phyloP scores from a whole-genome alignment of 2,329 filamentous ascomycete genomes.

The Pleomassaria siparia region DNA sequence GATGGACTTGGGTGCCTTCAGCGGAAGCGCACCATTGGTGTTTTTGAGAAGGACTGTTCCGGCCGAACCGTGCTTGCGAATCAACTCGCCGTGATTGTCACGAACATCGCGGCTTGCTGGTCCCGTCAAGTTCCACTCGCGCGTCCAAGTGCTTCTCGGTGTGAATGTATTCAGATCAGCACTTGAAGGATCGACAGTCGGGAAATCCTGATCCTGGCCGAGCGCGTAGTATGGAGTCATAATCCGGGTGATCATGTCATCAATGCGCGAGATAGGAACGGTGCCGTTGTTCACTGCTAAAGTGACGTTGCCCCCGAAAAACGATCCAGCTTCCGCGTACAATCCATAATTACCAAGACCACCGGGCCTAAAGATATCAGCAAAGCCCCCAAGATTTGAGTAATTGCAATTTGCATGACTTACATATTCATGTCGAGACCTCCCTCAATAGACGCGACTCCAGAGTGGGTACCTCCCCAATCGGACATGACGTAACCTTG shows the following conservation, averaged over 20 bases:
- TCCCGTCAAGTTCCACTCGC: slow-evolving; percentile 39
- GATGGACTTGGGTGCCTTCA: slow-evolving; percentile 54
- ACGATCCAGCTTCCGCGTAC: slow-evolving; percentile 37
- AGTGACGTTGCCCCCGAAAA: slow-evolving; percentile 49
- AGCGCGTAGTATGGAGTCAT: slow-evolving; percentile 50
- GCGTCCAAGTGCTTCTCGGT: slow-evolving; percentile 38
- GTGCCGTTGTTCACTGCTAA: slow-evolving; percentile 44
- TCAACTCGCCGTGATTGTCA: slow-evolving; percentile 45
- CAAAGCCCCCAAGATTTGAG: neutral
- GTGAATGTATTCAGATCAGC: slow-evolving; percentile 43
- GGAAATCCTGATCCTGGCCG: slow-evolving; percentile 46
- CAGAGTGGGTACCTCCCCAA: slow-evolving; percentile 49
- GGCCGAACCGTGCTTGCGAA: slow-evolving; percentile 45
- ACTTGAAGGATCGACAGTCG: slow-evolving; percentile 37
- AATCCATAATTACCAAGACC: slow-evolving; percentile 34
- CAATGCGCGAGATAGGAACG: slow-evolving; percentile 42
- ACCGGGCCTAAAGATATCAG: slow-evolving; percentile 11
- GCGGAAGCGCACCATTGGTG: slow-evolving; percentile 49
- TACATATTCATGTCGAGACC: slow-evolving; percentile 54
- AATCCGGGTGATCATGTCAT: slow-evolving; percentile 52
- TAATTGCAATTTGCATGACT: neutral
- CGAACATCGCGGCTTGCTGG: slow-evolving; percentile 38
- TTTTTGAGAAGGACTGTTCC: slow-evolving; percentile 54
- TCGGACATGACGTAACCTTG: slow-evolving; percentile 49
- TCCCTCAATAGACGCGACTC: slow-evolving; percentile 45